Evolutionary conservation across 202 grass and related monocot genomes (phyloP), one percentile per base, ranked within the genome.

Genomic region (Panicum virgatum): DNA sequence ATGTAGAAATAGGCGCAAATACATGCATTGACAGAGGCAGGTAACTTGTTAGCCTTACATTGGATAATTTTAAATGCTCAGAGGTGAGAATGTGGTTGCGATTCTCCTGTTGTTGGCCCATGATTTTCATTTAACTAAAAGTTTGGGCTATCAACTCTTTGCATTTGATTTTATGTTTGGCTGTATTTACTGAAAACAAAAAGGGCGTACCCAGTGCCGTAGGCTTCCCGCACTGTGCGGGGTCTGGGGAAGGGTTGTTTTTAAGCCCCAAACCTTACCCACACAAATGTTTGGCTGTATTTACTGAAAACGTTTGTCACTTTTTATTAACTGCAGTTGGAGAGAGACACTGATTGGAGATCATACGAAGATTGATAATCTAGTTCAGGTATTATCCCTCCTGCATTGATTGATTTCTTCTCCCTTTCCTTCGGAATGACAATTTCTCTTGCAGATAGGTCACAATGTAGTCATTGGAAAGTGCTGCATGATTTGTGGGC

Each of bases 1-100:
- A 91, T 80, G 96, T 95, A 77, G 96, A 98, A 78, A 91, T 98
- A 76, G 96, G 96, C 0, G 90, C 92, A 87, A 98, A 93, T 59
- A 91, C 96, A 76, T 98, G 96, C 72, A 87, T 95, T 79, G 92
- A 98, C 74, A 95, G 96, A 83, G 92, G 92, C 67, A 98, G 96
- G 96, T 97, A 83, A 80, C 23, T n/a, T 74, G 6, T 36, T 11
- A 61, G 4, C 23, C 34, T 47, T 58, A 54, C 63, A 42, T 18
- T 47, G 0, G 29, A 39, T 25, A 48, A 59, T 12, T 68, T 27
- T 8, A 30, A 19, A 11, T 25, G 23, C 44, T 22, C 12, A 19
- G 50, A 66, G 69, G 18, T 20, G 8, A 66, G 0, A 37, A 57
- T 50, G 73, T 64, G 13, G 14, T 57, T 62, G 14, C 20, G 67